Percentiles rank a stretch among this genome's conserved stretches.
Conservation (phyloP, 129 eudicot species). For the Heracleum sosnowskyi region DNA sequence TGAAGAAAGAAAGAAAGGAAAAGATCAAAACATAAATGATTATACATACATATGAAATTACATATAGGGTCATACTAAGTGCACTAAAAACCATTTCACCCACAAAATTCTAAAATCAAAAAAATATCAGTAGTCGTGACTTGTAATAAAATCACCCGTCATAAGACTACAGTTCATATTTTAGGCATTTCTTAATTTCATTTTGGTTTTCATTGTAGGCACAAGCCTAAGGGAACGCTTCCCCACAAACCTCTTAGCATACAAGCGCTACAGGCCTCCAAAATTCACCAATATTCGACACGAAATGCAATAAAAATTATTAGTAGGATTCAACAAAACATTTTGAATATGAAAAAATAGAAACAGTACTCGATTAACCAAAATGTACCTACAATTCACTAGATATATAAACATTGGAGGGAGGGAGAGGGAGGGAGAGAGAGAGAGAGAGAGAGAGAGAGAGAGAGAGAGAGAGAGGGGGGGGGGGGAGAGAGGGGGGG, state of each 20-base stretch:
- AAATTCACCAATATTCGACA: not conserved
- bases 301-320: not conserved
- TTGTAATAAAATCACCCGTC: not conserved
- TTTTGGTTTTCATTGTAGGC: not conserved
- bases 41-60: not conserved
- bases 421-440: not conserved
- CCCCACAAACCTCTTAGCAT: not conserved
- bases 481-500: no score
- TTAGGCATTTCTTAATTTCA: not conserved
- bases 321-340: not conserved
- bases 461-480: no score
- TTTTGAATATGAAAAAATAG: not conserved
- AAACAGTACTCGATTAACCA: not conserved
- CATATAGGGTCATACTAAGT: not conserved
- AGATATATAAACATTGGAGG: not conserved
- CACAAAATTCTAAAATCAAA: not conserved
- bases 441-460: not conserved
- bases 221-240: not conserved
- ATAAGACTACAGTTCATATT: not conserved
- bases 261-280: no score
- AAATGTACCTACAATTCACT: not conserved
- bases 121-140: not conserved
- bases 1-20: not conserved
- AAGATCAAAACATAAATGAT: constrained; percentile 11
- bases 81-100: not conserved